Conservation (phyloP, 306 rosid genomes). For the Rosa lucieae region DNA sequence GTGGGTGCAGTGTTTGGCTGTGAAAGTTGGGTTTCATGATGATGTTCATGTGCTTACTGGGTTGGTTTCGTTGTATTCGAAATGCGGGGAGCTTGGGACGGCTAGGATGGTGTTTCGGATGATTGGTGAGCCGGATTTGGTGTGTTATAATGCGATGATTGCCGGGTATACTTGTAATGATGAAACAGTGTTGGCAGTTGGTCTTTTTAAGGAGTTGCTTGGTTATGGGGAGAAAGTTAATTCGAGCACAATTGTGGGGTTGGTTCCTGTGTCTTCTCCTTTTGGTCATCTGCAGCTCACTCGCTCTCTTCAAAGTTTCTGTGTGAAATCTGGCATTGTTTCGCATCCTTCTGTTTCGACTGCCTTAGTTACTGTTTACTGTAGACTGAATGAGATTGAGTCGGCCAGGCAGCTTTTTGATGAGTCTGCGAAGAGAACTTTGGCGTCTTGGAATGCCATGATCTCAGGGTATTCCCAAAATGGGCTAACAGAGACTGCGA, state of each 20-base stretch:
- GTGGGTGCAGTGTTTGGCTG: conserved; percentile 68
- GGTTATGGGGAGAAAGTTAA: conserved; percentile 51
- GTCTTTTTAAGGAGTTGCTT: conserved; percentile 63
- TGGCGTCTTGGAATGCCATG: conserved; percentile 94
- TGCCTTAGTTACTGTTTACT: conserved; percentile 67
- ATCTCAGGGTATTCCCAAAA: conserved; percentile 89
- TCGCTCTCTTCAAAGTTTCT: conserved; percentile 58
- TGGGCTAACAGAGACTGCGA: conserved; percentile 77
- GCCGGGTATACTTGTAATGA: conserved; percentile 71
- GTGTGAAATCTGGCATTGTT: conserved; percentile 63
- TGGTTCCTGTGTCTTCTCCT: conserved; percentile 80
- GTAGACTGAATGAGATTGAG: conserved; percentile 69
- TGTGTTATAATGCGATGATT: conserved; percentile 84
- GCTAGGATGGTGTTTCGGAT: conserved; percentile 63
- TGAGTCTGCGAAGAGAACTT: conserved; percentile 69
- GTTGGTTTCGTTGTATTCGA: conserved; percentile 77
- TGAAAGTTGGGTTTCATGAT: conserved; percentile 60
- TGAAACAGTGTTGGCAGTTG: conserved; percentile 54
- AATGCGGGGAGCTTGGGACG: conserved; percentile 53
- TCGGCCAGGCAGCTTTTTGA: conserved; percentile 73
- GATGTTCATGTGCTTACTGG: conserved; percentile 69
- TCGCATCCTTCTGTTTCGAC: conserved; percentile 70
- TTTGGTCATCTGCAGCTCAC: conserved; percentile 65
- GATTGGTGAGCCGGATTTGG: conserved; percentile 62
- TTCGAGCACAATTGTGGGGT: conserved; percentile 80